Conservation (phyloP, 164 flowering plant genomes). For the Stephania japonica region DNA sequence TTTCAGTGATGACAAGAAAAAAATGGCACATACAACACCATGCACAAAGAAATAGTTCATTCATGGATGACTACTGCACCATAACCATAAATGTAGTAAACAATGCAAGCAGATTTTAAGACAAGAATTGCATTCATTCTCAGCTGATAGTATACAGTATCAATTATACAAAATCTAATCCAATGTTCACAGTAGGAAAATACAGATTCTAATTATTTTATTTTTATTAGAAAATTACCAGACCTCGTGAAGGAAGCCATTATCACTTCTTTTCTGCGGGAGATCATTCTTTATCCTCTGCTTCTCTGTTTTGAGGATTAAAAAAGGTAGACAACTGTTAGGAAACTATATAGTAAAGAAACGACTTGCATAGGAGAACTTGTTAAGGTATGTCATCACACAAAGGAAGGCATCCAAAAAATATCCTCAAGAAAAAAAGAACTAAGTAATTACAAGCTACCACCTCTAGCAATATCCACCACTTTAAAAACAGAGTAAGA, state of each 20-base stretch:
- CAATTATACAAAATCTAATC: no score
- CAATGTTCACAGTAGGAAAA: no score
- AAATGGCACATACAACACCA: background rate
- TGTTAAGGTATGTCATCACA: background rate
- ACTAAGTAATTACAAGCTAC: background rate
- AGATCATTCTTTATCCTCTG: constrained; percentile 29
- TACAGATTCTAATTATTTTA: background rate
- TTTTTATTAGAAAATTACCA: background rate
- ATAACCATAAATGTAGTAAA: background rate
- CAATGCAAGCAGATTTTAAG: background rate
- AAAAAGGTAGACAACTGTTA: background rate
- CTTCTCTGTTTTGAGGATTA: constrained; percentile 44
- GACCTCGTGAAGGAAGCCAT: constrained; percentile 68
- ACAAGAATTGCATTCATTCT: background rate
- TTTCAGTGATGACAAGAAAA: background rate
- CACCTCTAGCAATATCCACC: background rate
- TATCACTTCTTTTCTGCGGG: constrained; percentile 32
- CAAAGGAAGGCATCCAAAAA: background rate
- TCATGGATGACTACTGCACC: background rate
- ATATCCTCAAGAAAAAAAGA: background rate
- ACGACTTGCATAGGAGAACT: background rate
- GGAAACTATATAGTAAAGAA: background rate
- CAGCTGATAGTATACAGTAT: background rate
- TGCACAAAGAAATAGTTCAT: background rate
- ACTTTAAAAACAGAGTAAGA: background rate